Percentiles rank a stretch among this genome's conserved stretches.
These are phyloP conservation scores for Eurotiales sp. DNA, from an alignment of 2,329 filamentous ascomycete genomes.

Conservation along the genomic window DNA sequence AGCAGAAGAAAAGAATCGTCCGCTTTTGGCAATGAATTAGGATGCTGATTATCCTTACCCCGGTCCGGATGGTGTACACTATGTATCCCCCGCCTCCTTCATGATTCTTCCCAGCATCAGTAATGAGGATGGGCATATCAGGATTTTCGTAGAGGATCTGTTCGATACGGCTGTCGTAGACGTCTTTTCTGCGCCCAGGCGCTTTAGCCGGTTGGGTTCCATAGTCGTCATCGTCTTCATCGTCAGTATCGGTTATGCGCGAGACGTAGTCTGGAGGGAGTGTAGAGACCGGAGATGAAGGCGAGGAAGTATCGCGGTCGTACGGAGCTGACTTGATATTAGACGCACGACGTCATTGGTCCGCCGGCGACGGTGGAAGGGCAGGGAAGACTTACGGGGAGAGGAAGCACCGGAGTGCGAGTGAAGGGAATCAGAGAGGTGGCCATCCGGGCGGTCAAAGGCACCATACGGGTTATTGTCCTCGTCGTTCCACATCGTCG, in stretches of 20 bases:
- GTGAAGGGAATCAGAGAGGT: conserved; percentile 65
- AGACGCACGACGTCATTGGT: conserved; percentile 4
- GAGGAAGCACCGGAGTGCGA: conserved; percentile 54
- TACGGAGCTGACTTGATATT: conserved; percentile 43
- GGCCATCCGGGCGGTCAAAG: conserved; percentile 82
- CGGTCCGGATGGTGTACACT: conserved; percentile 93
- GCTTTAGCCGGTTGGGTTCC: conserved; percentile 46
- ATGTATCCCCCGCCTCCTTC: conserved; percentile 93
- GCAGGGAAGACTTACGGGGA: conserved; percentile 48
- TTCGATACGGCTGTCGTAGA: conserved; percentile 92
- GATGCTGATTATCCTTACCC: conserved; percentile 53
- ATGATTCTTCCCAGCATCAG: conserved; percentile 89
- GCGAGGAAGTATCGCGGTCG: conserved; percentile 59
- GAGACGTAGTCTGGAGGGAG: conserved; percentile 58
- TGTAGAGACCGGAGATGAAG: conserved; percentile 68
- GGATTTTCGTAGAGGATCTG: conserved; percentile 97
- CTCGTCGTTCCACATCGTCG: conserved; percentile 95
- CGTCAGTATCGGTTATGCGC: conserved; percentile 52
- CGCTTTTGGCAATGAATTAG: not conserved
- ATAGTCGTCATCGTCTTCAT: conserved; percentile 56
- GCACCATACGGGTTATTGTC: conserved; percentile 97
- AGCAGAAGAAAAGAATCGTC: not conserved
- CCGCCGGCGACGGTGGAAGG: not conserved
- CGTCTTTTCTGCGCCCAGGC: conserved; percentile 66
- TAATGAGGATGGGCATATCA: conserved; percentile 83